Evolutionary conservation across 345 rosid genomes (phyloP), one percentile per base, ranked within the genome.

Genomic region (Viola odorata): DNA sequence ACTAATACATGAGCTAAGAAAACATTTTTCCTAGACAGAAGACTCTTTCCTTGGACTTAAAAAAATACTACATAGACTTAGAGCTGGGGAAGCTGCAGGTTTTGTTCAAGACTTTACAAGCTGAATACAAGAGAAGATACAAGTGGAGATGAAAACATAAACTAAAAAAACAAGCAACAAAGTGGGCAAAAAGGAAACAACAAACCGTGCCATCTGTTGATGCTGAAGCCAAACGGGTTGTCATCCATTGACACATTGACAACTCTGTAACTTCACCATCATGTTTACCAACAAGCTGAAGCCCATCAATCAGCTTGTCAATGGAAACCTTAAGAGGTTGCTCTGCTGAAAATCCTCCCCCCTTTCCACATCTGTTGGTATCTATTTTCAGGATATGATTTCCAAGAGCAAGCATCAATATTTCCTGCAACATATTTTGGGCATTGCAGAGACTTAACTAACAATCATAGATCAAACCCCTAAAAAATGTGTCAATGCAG

Each of bases 211-310:
- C 97, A 81, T 94, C 60, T 40, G 45, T 60, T 38, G 59, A 63
- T 37, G 73, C 54, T 37, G 72, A 65, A 57, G 75, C 62, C n/a
- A 64, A 79, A 55, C 86, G 86, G 50, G 91, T 81, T 56, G 77
- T 82, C 91, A 84, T 83, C 96, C 91, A 90, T 65, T 90, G 91
- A 73, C 91, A 94, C 89, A 94, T 84, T 17, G 97, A 94, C 73
- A 94, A 74, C 75, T 88, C 99, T n/a, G 97, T 94, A 45, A 90
- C 79, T 72, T 81, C 91, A 53, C 91, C 97, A 63, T 86, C 95
- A 65, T 94, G 99, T 66, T 81, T 84, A 66, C 96, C 96, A 62
- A 86, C 80, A 66, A 86, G 80, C 66, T 90, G 90, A 50, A 94
- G 77, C 61, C 99, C 99, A 56, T 81, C 88, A 56, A 84, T 67